A percentile compares a stretch with the other conserved stretches of the same genome.
Conservation (phyloP, 108 stramenopile genomes). For the Fistulifera solaris region DNA sequence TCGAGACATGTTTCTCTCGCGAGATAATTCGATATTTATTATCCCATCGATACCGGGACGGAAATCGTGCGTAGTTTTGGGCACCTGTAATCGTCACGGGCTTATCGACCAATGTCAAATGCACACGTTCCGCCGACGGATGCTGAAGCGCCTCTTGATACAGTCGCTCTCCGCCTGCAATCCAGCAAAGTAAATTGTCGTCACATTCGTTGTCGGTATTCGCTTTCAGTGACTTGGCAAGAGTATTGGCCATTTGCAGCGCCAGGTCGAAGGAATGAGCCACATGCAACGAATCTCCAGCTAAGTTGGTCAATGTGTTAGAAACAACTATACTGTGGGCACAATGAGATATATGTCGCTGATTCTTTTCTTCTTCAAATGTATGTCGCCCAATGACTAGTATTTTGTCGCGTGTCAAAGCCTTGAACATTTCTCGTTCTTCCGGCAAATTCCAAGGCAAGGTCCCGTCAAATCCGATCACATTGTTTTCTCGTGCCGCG, state of each 20-base stretch:
- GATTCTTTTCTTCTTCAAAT: slow-evolving; percentile 37
- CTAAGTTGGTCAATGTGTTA: not conserved
- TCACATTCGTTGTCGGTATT: slow-evolving; percentile 1
- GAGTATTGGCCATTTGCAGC: slow-evolving; percentile 32
- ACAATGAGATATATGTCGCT: slow-evolving; percentile 47
- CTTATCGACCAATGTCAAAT: slow-evolving; percentile 36
- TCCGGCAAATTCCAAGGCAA: slow-evolving; percentile 62
- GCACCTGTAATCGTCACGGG: not conserved
- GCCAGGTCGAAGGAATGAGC: slow-evolving; percentile 62
- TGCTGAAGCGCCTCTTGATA: slow-evolving; percentile 62
- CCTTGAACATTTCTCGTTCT: slow-evolving; percentile 50
- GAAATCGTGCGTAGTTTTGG: slow-evolving; percentile 6
- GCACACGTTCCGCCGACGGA: slow-evolving; percentile 29
- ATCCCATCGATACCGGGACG: slow-evolving; percentile 21
- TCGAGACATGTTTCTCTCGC: not conserved
- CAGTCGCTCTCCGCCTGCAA: slow-evolving; percentile 64
- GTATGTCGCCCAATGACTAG: slow-evolving; percentile 63
- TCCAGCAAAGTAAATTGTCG: slow-evolving; percentile 52
- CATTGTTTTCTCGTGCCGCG: slow-evolving; percentile 30
- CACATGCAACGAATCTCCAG: slow-evolving; percentile 7
- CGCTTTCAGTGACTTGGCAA: slow-evolving; percentile 5
- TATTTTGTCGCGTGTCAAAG: slow-evolving; percentile 42
- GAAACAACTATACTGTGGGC: slow-evolving; percentile 41
- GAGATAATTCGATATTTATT: slow-evolving; percentile 9
- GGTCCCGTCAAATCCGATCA: slow-evolving; percentile 64